Base-by-base conservation (phyloP, 495 filamentous ascomycete species). In the Tuber magnatum region DNA sequence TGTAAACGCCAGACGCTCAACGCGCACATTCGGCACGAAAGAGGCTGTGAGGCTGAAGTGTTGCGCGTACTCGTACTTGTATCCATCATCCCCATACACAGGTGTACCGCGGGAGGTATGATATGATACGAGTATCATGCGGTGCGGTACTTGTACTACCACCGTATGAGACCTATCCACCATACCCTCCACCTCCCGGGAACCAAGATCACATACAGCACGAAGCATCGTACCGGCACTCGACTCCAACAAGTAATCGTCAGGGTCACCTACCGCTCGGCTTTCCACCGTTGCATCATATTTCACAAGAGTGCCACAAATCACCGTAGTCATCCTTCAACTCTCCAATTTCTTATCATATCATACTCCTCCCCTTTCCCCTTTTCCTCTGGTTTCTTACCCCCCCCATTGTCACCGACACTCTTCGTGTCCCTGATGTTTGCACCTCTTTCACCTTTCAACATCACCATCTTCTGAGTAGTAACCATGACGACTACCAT, bases 401-500 rank as follows among this genome's bases (percentile, higher is more conserved):
- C 56, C 28, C 56, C 28, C 16, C 5, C 56, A 65, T 35, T 65
- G 56, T 20, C 28, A 28, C 56, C 14, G 56, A 8, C 28, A 65
- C 28, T 32, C 56, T 65, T 35, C 56, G 56, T 65, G 12, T 65
- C 56, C 56, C 4, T 65, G 14, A 35, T 35, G 56, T 20, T 35
- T 44, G 70, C 65, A 72, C 28, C 42, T 40, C 41, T 39, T 74
- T 44, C 28, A 35, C 69, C 56, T 35, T 65, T 35, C 28, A 20
- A 35, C 56, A 35, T 16, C 56, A 35, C 28, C 6, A 35, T 35
- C 56, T 14, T 35, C 32, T 35, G 32, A 75, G 65, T 9, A 75
- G 65, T 9, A 48, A 74, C 73, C 68, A 82, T 82, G 80, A 77
- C 80, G 76, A 82, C 80, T 2, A 81, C 76, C n/a, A 81, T 82